Evolutionary conservation across 2,329 filamentous ascomycete genomes (phyloP).

Genomic region (Penicillium psychrosexuale): DNA sequence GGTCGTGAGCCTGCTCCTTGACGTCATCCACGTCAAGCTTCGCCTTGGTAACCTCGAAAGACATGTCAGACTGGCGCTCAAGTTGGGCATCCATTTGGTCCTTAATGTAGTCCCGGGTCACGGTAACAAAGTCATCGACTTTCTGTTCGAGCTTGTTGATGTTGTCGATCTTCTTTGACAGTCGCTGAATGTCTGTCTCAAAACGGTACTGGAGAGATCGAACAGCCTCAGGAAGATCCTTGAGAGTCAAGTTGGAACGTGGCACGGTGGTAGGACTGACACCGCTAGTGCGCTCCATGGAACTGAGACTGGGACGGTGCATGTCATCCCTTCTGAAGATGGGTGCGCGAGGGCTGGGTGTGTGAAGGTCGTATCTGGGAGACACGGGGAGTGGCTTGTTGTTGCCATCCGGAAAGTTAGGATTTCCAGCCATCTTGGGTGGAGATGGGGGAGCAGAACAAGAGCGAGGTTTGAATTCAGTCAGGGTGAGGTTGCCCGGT

Average conservation of each 20-base stretch:
- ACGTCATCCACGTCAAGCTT: not conserved
- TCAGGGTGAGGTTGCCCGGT: not conserved
- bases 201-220: not conserved
- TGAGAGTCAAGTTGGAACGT: not conserved
- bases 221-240: not conserved
- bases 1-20: not conserved
- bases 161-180: not conserved
- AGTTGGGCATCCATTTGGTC: not conserved
- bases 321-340: not conserved
- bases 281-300: not conserved
- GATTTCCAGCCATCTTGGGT: not conserved
- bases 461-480: not conserved
- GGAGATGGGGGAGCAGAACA: not conserved
- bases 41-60: not conserved
- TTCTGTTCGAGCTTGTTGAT: not conserved
- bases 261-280: not conserved
- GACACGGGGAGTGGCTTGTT: slow-evolving; percentile 3
- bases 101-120: not conserved
- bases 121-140: not conserved
- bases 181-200: not conserved
- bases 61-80: not conserved
- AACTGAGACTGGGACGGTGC: not conserved
- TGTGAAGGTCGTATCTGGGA: not conserved
- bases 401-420: not conserved
- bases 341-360: not conserved